Evolutionary conservation across 139 green algal genomes (phyloP).

Genomic region (Deuterostichococcus epilithicus): DNA sequence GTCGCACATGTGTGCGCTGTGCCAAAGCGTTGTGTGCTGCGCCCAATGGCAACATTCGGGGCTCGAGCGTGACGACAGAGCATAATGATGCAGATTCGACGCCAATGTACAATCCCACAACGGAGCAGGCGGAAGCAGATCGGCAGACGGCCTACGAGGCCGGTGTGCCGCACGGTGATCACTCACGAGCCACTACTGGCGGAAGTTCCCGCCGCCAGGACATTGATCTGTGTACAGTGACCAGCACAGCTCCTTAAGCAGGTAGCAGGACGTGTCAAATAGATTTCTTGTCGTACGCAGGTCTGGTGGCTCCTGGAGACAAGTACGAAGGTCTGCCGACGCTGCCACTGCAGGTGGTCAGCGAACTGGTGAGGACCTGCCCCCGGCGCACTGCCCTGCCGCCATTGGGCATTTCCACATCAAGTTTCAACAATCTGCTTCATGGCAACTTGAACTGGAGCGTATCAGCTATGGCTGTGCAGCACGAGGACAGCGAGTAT

Average conservation of each 20-base stretch:
- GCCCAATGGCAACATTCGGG: no score
- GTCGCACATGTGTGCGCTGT: slow-evolving; percentile 4
- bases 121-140: slow-evolving; percentile 78
- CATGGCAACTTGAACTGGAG: not conserved
- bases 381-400: not conserved
- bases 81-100: slow-evolving; percentile 67
- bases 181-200: no score
- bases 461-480: not conserved
- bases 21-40: no score
- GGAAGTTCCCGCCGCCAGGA: no score
- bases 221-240: no score
- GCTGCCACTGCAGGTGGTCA: slow-evolving; percentile 67
- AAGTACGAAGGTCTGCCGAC: slow-evolving; percentile 54
- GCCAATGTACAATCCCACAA: slow-evolving; percentile 76
- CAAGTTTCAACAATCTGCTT: not conserved
- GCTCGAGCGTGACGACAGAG: not conserved
- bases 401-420: not conserved
- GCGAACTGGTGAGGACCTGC: slow-evolving; percentile 59
- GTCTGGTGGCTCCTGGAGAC: slow-evolving; percentile 64
- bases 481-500: slow-evolving; percentile 80
- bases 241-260: no score
- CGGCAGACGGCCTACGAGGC: slow-evolving; percentile 59
- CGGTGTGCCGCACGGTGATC: slow-evolving; percentile 75
- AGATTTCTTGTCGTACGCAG: slow-evolving; percentile 20
- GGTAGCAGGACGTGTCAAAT: not conserved